Conservation (phyloP, 2,329 filamentous ascomycete genomes). For the Madurella mycetomatis region DNA sequence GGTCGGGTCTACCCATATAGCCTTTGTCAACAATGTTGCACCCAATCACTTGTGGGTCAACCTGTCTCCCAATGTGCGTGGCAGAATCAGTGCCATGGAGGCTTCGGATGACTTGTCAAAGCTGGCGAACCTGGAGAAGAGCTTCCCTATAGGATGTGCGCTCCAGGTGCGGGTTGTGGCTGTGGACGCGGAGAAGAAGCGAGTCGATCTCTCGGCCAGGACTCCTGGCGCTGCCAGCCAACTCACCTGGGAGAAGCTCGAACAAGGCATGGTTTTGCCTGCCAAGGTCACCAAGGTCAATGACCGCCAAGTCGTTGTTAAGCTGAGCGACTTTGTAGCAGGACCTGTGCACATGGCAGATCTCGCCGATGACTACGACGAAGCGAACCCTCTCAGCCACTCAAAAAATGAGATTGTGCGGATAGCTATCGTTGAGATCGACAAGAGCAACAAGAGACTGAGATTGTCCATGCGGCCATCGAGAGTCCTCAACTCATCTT, state of each 20-base stretch:
- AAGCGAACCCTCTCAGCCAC: slow-evolving; percentile 69
- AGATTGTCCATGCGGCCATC: slow-evolving; percentile 80
- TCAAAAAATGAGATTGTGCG: slow-evolving; percentile 82
- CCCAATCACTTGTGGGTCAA: slow-evolving; percentile 85
- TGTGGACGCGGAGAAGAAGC: slow-evolving; percentile 67
- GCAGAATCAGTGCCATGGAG: slow-evolving; percentile 76
- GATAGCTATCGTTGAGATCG: slow-evolving; percentile 77
- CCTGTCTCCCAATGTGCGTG: slow-evolving; percentile 80
- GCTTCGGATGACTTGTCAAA: slow-evolving; percentile 81
- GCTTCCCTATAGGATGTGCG: slow-evolving; percentile 88
- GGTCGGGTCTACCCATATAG: slow-evolving; percentile 67
- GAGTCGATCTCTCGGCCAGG: slow-evolving; percentile 77
- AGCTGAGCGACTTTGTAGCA: slow-evolving; percentile 74
- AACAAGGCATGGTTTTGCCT: slow-evolving; percentile 74
- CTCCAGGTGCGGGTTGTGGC: slow-evolving; percentile 73
- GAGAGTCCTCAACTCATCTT: slow-evolving; percentile 78
- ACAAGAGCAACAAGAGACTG: slow-evolving; percentile 78
- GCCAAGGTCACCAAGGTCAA: slow-evolving; percentile 81
- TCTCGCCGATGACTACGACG: slow-evolving; percentile 77
- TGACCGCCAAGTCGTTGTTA: slow-evolving; percentile 78
- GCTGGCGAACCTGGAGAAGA: slow-evolving; percentile 67
- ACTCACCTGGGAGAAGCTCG: slow-evolving; percentile 66
- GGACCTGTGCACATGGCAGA: slow-evolving; percentile 80
- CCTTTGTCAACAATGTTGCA: slow-evolving; percentile 86
- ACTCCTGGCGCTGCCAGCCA: slow-evolving; percentile 53